These are phyloP conservation scores for Crassisporium funariophilum DNA, from an alignment of 768 basidiomycete genomes.

Conservation along the genomic window DNA sequence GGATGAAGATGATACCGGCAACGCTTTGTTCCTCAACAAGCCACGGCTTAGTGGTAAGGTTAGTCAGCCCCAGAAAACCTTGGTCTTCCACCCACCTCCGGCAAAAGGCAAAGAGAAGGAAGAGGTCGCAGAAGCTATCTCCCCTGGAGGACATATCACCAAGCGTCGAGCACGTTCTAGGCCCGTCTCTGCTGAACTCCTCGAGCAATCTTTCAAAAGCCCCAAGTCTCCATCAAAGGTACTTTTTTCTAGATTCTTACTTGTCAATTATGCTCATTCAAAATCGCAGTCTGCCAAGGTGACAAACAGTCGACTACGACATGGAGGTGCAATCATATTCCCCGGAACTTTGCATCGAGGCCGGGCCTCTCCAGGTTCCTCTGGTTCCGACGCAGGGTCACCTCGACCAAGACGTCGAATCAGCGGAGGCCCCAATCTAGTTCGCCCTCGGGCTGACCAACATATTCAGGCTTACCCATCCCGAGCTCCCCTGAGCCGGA, in stretches of 20 bases:
- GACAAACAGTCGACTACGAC: constrained; percentile 26
- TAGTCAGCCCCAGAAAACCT: constrained; percentile 14
- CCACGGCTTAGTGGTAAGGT: constrained; percentile 23
- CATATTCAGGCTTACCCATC: constrained; percentile 23
- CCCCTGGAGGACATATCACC: constrained; percentile 74
- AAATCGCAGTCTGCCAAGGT: constrained; percentile 9
- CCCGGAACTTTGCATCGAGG: constrained; percentile 46
- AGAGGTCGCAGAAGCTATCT: constrained; percentile 69
- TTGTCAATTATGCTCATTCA: constrained; percentile 19
- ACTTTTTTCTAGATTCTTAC: constrained; percentile 2
- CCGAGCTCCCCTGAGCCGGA: constrained; percentile 48
- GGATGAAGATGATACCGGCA: constrained; percentile 39
- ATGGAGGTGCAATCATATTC: constrained; percentile 39
- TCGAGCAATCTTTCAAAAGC: constrained; percentile 48
- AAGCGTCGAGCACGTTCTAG: constrained; percentile 76
- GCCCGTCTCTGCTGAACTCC: constrained; percentile 68
- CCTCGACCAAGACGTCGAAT: constrained; percentile 58
- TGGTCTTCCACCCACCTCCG: constrained; percentile 18
- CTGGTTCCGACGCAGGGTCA: constrained; percentile 53
- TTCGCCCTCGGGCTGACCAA: constrained; percentile 19
- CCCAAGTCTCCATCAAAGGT: constrained; percentile 46
- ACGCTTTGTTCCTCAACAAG: constrained; percentile 36
- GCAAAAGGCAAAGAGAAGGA: constrained; percentile 46
- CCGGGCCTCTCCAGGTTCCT: constrained; percentile 39
- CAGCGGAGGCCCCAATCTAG: constrained; percentile 29